Conservation (phyloP, 176 grass and related monocot species). For the Calamus simplicifolius region DNA sequence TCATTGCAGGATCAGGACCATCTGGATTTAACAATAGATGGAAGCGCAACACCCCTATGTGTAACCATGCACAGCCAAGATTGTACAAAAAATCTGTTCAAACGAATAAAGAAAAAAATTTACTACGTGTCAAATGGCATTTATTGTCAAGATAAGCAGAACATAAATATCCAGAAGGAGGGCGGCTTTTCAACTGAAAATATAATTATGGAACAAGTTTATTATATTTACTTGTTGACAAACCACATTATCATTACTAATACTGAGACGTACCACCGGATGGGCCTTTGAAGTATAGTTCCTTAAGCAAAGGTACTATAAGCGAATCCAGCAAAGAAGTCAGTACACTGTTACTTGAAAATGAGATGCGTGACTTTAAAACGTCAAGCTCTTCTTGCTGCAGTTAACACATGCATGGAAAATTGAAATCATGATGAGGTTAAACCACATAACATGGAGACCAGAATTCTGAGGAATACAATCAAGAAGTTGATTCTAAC, state of each 20-base stretch:
- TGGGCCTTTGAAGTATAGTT: constrained; percentile 39
- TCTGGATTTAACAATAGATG: constrained; percentile 65
- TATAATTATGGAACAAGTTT: no score
- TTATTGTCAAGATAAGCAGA: no score
- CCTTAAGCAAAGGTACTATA: constrained; percentile 57
- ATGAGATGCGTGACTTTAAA: constrained; percentile 53
- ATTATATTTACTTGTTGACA: neutral
- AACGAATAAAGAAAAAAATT: neutral
- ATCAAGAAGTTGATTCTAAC: no score
- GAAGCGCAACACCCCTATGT: constrained; percentile 74
- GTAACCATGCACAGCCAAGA: constrained; percentile 80
- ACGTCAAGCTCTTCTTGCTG: constrained; percentile 42
- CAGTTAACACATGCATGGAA: neutral
- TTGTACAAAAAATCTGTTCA: constrained; percentile 63
- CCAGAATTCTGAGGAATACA: no score
- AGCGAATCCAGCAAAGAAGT: constrained; percentile 55
- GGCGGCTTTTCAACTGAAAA: no score
- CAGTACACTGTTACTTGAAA: constrained; percentile 49
- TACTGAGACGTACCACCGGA: constrained; percentile 25
- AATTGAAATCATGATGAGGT: no score
- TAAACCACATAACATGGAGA: no score
- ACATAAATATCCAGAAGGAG: no score
- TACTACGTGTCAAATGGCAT: no score
- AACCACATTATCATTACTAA: neutral
- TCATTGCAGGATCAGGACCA: constrained; percentile 59